Percentiles rank a stretch among this genome's conserved stretches.
phyloP scores from a whole-genome alignment of 805 yeast species.

The Suhomyces faveliae region DNA sequence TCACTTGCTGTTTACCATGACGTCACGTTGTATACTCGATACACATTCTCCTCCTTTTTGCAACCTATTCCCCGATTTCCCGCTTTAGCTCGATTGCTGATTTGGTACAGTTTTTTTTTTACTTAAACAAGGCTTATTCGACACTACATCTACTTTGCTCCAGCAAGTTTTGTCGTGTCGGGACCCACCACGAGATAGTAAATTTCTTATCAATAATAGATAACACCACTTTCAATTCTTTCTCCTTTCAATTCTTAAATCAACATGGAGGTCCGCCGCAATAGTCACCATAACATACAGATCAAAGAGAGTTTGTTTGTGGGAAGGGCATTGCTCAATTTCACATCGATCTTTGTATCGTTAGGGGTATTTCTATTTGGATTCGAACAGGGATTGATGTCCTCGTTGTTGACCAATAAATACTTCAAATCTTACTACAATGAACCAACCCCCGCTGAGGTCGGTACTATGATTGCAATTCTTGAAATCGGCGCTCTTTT shows the following conservation, averaged over 20 bases:
- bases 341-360: slow-evolving; percentile 45
- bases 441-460: slow-evolving; percentile 41
- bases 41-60: not conserved
- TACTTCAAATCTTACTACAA: slow-evolving; percentile 41
- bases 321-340: slow-evolving; percentile 39
- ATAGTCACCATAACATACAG: slow-evolving; percentile 21
- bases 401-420: slow-evolving; percentile 43
- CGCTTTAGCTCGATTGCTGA: not conserved
- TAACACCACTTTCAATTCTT: not conserved
- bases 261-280: not conserved
- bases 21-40: slow-evolving; percentile 1
- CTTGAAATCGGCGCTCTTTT: slow-evolving; percentile 51
- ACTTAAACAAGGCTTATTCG: not conserved
- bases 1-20: not conserved
- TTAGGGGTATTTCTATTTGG: slow-evolving; percentile 46
- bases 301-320: slow-evolving; percentile 39
- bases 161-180: not conserved
- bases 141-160: not conserved
- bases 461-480: slow-evolving; percentile 49
- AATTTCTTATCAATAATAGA: not conserved
- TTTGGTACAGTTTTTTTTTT: not conserved
- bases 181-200: not conserved
- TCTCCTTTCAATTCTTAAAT: slow-evolving; percentile 3
- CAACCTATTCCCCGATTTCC: not conserved
- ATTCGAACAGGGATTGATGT: slow-evolving; percentile 47